Evolutionary conservation across 1,284 basidiomycete species (phyloP).

Genomic region (Microbotryomycetes sp.): DNA sequence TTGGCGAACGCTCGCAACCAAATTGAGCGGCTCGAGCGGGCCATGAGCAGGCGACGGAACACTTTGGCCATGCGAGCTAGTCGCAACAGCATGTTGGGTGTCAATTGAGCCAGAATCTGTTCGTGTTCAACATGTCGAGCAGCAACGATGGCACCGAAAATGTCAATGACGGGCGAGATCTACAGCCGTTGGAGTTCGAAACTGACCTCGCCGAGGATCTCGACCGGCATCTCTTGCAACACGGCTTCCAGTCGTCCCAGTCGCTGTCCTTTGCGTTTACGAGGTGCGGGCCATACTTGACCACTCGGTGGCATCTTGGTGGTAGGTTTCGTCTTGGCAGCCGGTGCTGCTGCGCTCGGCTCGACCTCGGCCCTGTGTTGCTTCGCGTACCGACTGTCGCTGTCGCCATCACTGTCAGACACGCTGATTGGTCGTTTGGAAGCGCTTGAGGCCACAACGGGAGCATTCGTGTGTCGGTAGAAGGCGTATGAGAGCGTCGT

Average conservation of each 20-base stretch:
- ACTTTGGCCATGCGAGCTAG: conserved; percentile 12
- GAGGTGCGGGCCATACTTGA: background rate
- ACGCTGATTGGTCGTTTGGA: background rate
- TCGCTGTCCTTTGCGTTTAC: conserved; percentile 4
- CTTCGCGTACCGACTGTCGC: too few relatives aligned
- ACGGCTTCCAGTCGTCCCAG: conserved; percentile 6
- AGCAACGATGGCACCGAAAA: background rate
- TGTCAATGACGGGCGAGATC: too few relatives aligned
- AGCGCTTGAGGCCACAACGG: too few relatives aligned
- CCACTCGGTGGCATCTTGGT: background rate
- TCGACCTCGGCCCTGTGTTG: too few relatives aligned
- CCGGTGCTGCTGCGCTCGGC: too few relatives aligned
- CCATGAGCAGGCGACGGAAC: conserved; percentile 4
- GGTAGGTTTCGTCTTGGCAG: too few relatives aligned
- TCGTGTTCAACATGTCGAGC: background rate
- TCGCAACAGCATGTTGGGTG: conserved; percentile 2
- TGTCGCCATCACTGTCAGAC: background rate
- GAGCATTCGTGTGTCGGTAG: too few relatives aligned
- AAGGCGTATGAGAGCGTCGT: too few relatives aligned
- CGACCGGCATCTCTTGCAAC: conserved; percentile 3
- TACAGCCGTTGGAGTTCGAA: too few relatives aligned
- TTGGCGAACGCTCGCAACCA: conserved; percentile 6
- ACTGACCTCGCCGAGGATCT: conserved; percentile 11
- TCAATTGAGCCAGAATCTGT: conserved; percentile 8
- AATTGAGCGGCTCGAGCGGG: background rate